phyloP scores from a whole-genome alignment of 2,329 filamentous ascomycete species.

The Colletotrichum cereale region DNA sequence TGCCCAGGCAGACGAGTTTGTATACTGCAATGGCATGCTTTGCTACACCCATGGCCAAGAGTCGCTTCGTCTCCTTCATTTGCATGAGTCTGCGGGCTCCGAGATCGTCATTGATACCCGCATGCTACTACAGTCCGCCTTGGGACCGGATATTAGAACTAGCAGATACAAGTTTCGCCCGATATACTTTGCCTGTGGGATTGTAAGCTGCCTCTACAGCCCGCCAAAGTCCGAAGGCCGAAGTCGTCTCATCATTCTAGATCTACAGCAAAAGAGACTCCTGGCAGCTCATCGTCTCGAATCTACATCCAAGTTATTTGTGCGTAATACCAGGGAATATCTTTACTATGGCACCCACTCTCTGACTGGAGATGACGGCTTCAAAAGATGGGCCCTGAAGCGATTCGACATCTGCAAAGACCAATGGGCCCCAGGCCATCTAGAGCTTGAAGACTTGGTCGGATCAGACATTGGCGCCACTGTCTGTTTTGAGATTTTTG shows the following conservation, averaged over 20 bases:
- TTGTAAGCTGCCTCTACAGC: conserved; percentile 70
- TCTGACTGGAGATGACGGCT: conserved; percentile 63
- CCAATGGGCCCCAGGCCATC: conserved; percentile 56
- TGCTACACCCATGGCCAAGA: conserved; percentile 68
- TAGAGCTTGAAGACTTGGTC: conserved; percentile 69
- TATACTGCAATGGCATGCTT: conserved; percentile 73
- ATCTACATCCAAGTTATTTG: conserved; percentile 71
- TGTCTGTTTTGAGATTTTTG: conserved; percentile 79
- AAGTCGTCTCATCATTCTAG: conserved; percentile 67
- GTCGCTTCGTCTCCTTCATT: conserved; percentile 68
- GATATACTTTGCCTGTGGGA: conserved; percentile 67
- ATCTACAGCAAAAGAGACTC: conserved; percentile 53
- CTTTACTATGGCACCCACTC: conserved; percentile 77
- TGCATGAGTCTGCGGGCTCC: conserved; percentile 60
- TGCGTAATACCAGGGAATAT: conserved; percentile 71
- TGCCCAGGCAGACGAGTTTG: conserved; percentile 70
- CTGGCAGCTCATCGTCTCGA: conserved; percentile 56
- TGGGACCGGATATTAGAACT: conserved; percentile 34
- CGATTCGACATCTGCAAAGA: conserved; percentile 61
- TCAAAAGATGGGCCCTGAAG: conserved; percentile 72
- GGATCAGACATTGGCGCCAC: conserved; percentile 75
- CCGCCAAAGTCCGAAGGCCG: conserved; percentile 51
- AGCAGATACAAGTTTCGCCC: conserved; percentile 63
- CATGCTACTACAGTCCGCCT: conserved; percentile 20
- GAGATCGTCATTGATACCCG: conserved; percentile 67